Base-by-base conservation (phyloP, 2,329 filamentous ascomycete genomes). In the Nigrograna mackinnonii region DNA sequence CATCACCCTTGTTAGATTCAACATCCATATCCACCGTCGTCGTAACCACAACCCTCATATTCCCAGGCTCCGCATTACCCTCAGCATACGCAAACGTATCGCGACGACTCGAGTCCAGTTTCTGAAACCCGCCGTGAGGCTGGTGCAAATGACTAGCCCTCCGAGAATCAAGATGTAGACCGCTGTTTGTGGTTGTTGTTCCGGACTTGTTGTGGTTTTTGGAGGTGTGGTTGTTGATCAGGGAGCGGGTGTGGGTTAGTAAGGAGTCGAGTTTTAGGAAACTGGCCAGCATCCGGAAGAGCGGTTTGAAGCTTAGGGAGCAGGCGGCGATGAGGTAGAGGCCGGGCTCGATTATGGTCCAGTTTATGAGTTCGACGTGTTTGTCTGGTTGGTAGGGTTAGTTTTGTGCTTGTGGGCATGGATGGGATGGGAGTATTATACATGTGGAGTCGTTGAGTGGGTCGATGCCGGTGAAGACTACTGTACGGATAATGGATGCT, bases 311-410 rank as follows among this genome's bases (percentile, higher is more conserved):
- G 7, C 45, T 51, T 6, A 62, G 40, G 2, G 55, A 45, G 35
- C 57, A 61, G 2, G 59, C 53, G 6, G 51, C 50, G 31, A 58
- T 38, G 9, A 61, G 49, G 28, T 62, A 62, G 22, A 61, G 51
- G 5, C 53, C 55, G 2, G 59, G 57, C 31, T 62, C 57, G 6
- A 60, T 49, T 4, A 58, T 56, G 2, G 59, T 56, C 56, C 56
- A 61, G 36, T 57, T 54, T 14, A 59, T 28, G 14, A 58, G 41
- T 7, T 50, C 35, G 14, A 49, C 44, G 36, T 52, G 37, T 9
- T 44, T 53, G 22, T 19, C 49, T 55, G 31, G 31, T 28, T 28
- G 24, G n/a, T 9, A 33, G 16, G 9, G 18, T 33, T 33, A 13
- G 31, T 13, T 17, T 33, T 18, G 5, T 22, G 17, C 5, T 22